A percentile compares a stretch with the other conserved stretches of the same genome.
Evolutionary conservation across 306 rosid genomes (phyloP).

Genomic region (Fagus sylvatica): DNA sequence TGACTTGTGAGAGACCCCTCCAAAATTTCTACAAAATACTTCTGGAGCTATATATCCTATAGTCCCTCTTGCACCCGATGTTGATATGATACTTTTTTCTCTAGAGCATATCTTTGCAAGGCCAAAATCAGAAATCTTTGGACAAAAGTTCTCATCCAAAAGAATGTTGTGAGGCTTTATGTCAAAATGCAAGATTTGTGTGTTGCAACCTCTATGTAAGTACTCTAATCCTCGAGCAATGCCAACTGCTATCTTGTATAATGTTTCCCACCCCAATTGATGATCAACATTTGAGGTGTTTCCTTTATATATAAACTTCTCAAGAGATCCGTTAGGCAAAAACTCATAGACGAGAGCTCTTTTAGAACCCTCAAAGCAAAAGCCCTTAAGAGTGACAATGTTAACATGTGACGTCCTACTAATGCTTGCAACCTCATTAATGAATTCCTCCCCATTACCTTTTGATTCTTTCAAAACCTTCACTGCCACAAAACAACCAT

Average conservation of each 20-base stretch:
- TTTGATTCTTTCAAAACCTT: no score
- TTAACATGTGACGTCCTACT: neutral
- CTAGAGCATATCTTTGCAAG: neutral
- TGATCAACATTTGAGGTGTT: neutral
- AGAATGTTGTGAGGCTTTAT: conserved; percentile 18
- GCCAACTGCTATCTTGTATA: neutral
- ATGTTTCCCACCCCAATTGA: neutral
- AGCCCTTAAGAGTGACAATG: neutral
- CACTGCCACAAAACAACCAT: no score
- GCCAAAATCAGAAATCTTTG: neutral
- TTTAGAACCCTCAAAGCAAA: neutral
- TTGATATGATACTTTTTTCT: neutral
- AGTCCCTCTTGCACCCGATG: neutral
- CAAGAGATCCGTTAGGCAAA: conserved; percentile 16
- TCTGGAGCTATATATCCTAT: no score
- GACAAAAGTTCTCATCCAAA: neutral
- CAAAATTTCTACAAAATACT: no score
- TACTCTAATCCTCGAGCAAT: conserved; percentile 12
- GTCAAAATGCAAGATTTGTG: conserved; percentile 11
- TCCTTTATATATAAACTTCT: neutral
- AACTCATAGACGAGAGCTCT: neutral
- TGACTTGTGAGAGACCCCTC: no score
- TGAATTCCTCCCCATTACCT: no score
- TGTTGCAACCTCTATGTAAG: neutral
- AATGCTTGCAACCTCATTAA: neutral